Evolutionary conservation across 306 rosid genomes (phyloP).

Genomic region (Prunus armeniaca): DNA sequence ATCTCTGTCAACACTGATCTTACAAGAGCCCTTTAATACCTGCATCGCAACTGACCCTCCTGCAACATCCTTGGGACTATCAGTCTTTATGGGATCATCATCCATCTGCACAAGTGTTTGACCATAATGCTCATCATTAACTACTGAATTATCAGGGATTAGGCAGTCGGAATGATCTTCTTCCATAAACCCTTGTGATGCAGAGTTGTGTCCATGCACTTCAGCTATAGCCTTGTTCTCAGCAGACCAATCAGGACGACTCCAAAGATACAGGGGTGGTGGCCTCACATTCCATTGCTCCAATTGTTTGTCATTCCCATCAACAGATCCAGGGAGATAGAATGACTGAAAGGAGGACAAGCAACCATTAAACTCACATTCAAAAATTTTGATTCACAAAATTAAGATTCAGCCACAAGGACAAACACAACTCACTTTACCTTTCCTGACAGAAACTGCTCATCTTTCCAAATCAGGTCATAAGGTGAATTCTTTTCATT

Average conservation of each 20-base stretch:
- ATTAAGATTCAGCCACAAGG: neutral
- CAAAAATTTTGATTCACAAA: conserved; percentile 2
- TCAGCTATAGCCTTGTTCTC: conserved; percentile 57
- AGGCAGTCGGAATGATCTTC: conserved; percentile 8
- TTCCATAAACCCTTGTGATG: conserved; percentile 8
- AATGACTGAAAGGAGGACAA: conserved; percentile 59
- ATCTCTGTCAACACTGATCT: conserved; percentile 29
- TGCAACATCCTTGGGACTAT: conserved; percentile 23
- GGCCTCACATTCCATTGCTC: conserved; percentile 67
- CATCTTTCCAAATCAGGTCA: conserved; percentile 88
- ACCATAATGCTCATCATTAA: conserved; percentile 16
- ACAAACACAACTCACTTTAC: conserved; percentile 32
- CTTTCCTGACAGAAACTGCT: conserved; percentile 61
- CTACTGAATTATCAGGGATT: conserved; percentile 20
- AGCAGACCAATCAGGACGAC: conserved; percentile 55
- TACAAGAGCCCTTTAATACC: conserved; percentile 10
- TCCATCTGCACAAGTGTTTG: conserved; percentile 21
- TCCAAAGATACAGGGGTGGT: conserved; percentile 86
- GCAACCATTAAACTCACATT: conserved; percentile 8
- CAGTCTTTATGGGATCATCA: conserved; percentile 25
- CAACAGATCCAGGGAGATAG: conserved; percentile 86
- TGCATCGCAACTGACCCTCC: conserved; percentile 19
- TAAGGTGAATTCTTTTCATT: conserved; percentile 48
- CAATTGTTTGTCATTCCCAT: conserved; percentile 56
- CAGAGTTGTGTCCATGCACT: conserved; percentile 46